Percentiles rank a stretch among this genome's conserved stretches.
These are phyloP conservation scores for Stachybotrys chartarum DNA, from an alignment of 2,329 filamentous ascomycete species.

Conservation along the genomic window DNA sequence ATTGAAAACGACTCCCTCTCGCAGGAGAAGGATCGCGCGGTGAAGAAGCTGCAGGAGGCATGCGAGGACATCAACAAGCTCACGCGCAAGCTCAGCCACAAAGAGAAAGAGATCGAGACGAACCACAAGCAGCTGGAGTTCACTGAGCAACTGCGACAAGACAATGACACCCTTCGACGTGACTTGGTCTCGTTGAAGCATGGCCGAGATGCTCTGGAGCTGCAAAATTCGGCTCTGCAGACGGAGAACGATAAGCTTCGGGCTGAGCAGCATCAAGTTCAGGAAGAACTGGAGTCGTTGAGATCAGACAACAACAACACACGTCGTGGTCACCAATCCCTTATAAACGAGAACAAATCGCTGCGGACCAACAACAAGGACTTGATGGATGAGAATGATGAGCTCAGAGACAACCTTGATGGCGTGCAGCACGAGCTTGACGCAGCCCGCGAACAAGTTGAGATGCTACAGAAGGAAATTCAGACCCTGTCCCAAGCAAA, in stretches of 20 bases:
- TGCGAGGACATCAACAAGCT: constrained; percentile 49
- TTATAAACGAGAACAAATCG: constrained; percentile 36
- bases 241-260: constrained; percentile 31
- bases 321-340: constrained; percentile 34
- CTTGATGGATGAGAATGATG: constrained; percentile 35
- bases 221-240: constrained; percentile 33
- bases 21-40: constrained; percentile 58
- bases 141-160: constrained; percentile 28
- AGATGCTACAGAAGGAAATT: constrained; percentile 29
- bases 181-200: constrained; percentile 33
- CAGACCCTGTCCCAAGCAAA: constrained; percentile 35
- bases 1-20: constrained; percentile 56
- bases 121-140: constrained; percentile 34
- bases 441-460: constrained; percentile 30
- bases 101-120: constrained; percentile 33
- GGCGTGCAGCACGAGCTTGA: constrained; percentile 34
- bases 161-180: constrained; percentile 31
- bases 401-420: constrained; percentile 34
- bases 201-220: constrained; percentile 25
- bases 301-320: constrained; percentile 33
- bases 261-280: constrained; percentile 26
- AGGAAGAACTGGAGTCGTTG: constrained; percentile 32
- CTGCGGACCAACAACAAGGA: constrained; percentile 32
- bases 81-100: constrained; percentile 32
- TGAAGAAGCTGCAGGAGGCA: constrained; percentile 54